Conservation (phyloP, 805 yeast genomes). For the Tetrapisispora arboricola region DNA sequence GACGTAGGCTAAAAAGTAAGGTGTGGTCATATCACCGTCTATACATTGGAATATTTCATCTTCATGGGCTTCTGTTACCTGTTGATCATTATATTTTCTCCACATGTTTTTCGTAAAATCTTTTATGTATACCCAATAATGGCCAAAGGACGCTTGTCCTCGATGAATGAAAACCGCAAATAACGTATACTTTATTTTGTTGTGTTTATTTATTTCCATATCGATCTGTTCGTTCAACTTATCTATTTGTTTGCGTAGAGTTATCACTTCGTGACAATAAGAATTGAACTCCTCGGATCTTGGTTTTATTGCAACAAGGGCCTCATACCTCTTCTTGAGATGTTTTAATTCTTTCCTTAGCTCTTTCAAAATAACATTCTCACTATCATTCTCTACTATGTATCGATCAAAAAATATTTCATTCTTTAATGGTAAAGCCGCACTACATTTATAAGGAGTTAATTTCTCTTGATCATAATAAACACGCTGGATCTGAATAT, state of each 20-base stretch:
- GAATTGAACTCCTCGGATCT: not conserved
- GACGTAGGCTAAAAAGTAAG: conserved; percentile 82
- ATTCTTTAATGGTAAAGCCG: conserved; percentile 72
- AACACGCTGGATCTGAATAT: conserved; percentile 89
- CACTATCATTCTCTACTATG: conserved; percentile 39
- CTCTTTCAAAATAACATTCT: conserved; percentile 38
- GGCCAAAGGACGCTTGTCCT: conserved; percentile 94
- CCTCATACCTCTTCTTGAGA: not conserved
- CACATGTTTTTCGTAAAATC: conserved; percentile 60
- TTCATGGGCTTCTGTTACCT: conserved; percentile 62
- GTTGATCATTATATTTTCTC: conserved; percentile 90
- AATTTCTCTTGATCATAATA: conserved; percentile 67
- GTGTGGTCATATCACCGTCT: conserved; percentile 75
- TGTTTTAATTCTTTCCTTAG: conserved; percentile 33
- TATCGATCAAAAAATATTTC: conserved; percentile 80
- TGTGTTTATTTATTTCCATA: conserved; percentile 35
- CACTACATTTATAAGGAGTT: conserved; percentile 70
- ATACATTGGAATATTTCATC: conserved; percentile 56
- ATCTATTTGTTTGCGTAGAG: conserved; percentile 31
- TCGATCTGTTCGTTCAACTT: conserved; percentile 45
- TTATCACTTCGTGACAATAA: not conserved
- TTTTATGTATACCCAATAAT: conserved; percentile 92
- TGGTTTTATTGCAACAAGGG: not conserved
- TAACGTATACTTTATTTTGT: conserved; percentile 58
- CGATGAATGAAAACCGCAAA: conserved; percentile 91